Conservation (phyloP, 169 alveolate species). For the Toxoplasma gondii region DNA sequence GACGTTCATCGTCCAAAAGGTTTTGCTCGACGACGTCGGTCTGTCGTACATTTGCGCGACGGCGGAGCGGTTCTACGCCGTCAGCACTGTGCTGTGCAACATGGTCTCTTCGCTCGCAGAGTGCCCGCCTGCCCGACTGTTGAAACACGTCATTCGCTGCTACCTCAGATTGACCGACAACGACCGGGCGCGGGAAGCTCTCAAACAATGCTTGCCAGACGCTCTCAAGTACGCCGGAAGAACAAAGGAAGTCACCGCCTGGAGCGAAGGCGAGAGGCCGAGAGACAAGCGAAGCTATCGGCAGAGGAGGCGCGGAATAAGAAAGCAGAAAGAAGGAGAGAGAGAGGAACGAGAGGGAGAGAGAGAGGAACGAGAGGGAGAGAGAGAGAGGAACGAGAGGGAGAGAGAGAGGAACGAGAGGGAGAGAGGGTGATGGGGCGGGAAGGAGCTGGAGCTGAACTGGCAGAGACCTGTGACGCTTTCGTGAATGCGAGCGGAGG, state of each 20-base stretch:
- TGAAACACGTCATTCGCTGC: constrained; percentile 78
- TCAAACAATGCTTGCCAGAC: constrained; percentile 81
- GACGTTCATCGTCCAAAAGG: constrained; percentile 98
- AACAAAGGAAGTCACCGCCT: background rate
- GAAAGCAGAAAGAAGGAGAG: no score
- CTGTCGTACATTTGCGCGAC: constrained; percentile 96
- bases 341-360: background rate
- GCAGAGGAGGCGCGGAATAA: background rate
- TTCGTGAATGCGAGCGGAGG: no score
- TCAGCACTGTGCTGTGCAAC: constrained; percentile 92
- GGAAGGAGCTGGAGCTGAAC: background rate
- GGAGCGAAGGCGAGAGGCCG: background rate
- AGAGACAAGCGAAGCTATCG: background rate
- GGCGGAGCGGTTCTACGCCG: constrained; percentile 98
- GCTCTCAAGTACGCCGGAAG: constrained; percentile 48
- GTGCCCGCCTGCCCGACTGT: constrained; percentile 52
- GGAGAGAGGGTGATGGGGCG: background rate
- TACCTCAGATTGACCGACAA: constrained; percentile 97
- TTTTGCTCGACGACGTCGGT: constrained; percentile 96
- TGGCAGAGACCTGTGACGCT: no score
- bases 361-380: background rate
- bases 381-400: no score
- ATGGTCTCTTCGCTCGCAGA: constrained; percentile 89
- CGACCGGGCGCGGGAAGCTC: constrained; percentile 90
- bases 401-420: background rate